Evolutionary conservation across 495 filamentous ascomycete species (phyloP), one percentile per base, ranked within the genome.

Genomic region (Hypoxylon rickii): DNA sequence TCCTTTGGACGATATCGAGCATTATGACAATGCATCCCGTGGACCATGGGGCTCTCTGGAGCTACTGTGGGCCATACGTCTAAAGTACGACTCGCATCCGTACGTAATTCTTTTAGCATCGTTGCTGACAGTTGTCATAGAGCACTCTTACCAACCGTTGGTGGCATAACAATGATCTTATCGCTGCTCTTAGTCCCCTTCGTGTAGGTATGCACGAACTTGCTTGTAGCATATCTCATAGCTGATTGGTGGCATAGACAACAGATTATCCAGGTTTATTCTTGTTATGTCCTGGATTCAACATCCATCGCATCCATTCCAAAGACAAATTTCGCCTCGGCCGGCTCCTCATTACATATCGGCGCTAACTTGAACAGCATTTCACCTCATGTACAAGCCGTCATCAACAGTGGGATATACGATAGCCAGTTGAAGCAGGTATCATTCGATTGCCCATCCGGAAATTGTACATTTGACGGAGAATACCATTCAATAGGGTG

Each of bases 401-500:
- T 31, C 17, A 43, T 60, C 16, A 54, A 48, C 19, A 41, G 29
- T 3, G 56, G 33, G 7, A 47, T 60, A 51, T 60, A 47, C 42
- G 32, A 61, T 12, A 48, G 7, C 10, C 18, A 31, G 7, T 29
- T 18, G 16, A 31, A 44, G n/a, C 24, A 45, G 11, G 34, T 51
- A 20, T 12, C 45, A n/a, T 50, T 54, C 36, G 19, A 1, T n/a
- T 65, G 62, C 29, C 34, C 51, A 8, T 37, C 62, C 1, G 62
- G 62, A 18, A 65, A 65, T 17, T 65, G 62, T 45, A 61, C 52
- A 3, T 61, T 65, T 34, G 34, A 53, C 5, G 34, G 31, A 15
- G 21, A 43, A 22, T 65, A 61, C 40, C 39, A 49, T 44, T 51
- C 48, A 0, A 41, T 22, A 3, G 62, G 51, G 1, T 61, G 44